Evolutionary conservation across 2,329 filamentous ascomycete genomes (phyloP).

Genomic region (Penicillium sp.): DNA sequence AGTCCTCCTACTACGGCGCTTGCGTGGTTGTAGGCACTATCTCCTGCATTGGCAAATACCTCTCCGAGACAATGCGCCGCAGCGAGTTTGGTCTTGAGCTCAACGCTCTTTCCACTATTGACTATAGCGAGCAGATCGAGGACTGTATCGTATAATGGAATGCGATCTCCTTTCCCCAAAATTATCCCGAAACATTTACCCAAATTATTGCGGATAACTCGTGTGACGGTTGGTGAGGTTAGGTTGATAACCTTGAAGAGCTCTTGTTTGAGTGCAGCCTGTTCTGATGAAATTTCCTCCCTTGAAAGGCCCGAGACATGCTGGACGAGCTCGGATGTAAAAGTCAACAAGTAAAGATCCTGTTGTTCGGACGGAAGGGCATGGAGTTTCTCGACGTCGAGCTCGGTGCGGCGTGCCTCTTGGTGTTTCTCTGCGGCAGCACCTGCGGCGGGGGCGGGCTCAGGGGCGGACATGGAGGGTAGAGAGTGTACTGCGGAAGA

Average conservation of each 20-base stretch:
- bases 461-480: constrained; percentile 38
- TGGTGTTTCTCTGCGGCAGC: constrained; percentile 29
- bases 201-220: constrained; percentile 85
- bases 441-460: constrained; percentile 26
- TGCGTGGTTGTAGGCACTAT: constrained; percentile 83
- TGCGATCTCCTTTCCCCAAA: constrained; percentile 80
- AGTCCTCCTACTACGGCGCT: constrained; percentile 68
- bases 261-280: constrained; percentile 89
- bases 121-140: constrained; percentile 77
- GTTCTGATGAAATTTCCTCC: constrained; percentile 81
- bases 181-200: constrained; percentile 80
- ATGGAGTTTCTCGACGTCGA: constrained; percentile 86
- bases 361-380: constrained; percentile 89
- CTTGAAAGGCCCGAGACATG: constrained; percentile 68
- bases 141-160: constrained; percentile 88
- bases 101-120: constrained; percentile 68
- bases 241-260: constrained; percentile 89
- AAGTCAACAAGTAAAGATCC: constrained; percentile 87
- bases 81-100: constrained; percentile 77
- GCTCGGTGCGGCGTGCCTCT: constrained; percentile 52
- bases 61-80: constrained; percentile 83
- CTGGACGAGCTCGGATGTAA: constrained; percentile 74
- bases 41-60: constrained; percentile 85
- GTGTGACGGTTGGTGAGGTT: constrained; percentile 72
- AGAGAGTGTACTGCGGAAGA: constrained; percentile 3